Evolutionary conservation across 768 basidiomycete genomes (phyloP).

Genomic region (Gymnopilus junonius): DNA sequence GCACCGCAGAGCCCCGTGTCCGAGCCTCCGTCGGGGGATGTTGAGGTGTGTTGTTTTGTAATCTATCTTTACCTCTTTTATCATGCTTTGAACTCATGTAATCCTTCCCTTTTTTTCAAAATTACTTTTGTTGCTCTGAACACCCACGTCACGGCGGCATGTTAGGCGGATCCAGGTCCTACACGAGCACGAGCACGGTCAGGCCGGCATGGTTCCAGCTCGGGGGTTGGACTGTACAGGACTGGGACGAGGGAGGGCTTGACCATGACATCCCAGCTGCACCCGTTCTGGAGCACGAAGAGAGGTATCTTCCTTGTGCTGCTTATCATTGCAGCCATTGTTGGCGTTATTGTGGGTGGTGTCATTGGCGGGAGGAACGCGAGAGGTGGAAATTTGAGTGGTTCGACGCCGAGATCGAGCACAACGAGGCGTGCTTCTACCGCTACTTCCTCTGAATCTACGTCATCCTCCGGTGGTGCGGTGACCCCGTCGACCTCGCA

Average conservation of each 20-base stretch:
- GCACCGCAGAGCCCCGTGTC: background rate
- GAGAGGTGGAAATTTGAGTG: background rate
- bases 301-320: slow-evolving; percentile 17
- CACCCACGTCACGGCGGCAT: background rate
- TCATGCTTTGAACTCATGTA: background rate
- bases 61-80: background rate
- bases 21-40: slow-evolving; percentile 6
- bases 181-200: too few relatives aligned
- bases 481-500: background rate
- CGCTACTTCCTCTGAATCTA: background rate
- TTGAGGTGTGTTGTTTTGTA: slow-evolving; percentile 15
- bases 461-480: background rate
- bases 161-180: slow-evolving; percentile 9
- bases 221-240: background rate
- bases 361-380: slow-evolving; percentile 22
- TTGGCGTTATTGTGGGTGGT: slow-evolving; percentile 30
- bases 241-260: slow-evolving; percentile 3
- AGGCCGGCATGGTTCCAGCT: background rate
- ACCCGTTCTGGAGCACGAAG: slow-evolving; percentile 29
- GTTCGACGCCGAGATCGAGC: background rate
- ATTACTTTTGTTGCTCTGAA: background rate
- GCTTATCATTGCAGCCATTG: slow-evolving; percentile 20
- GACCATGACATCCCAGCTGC: slow-evolving; percentile 22
- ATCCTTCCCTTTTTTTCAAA: background rate
- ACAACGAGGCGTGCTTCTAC: background rate